Evolutionary conservation across 371 early-diverging fungal species (phyloP), one percentile per base, ranked within the genome.

Genomic region (Mortierella sp.): DNA sequence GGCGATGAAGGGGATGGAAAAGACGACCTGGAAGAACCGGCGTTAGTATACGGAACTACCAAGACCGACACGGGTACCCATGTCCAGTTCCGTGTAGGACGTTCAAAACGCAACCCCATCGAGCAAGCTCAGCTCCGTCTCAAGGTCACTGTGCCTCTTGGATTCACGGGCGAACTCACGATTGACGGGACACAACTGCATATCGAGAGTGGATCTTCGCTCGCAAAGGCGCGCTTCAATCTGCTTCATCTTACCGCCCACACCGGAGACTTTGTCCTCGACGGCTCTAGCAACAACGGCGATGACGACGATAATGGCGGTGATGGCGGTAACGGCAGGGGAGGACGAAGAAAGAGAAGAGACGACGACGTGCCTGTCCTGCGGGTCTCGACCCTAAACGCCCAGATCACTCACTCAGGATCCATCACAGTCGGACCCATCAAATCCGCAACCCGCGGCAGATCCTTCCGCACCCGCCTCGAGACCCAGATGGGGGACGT

Each of bases 391-490:
- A 64, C 67, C 21, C 67, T 64, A 21, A 64, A 34, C 40, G 67
- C 67, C 34, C 67, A 24, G 16, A 64, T 64, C 40, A 64, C 34
- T 37, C 67, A 64, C 21, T 16, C 34, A 34, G 67, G 67, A 14
- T 64, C 67, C 24, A 64, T 64, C 67, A 40, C 37, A 6, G 67
- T 64, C 40, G 67, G 67, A 37, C 67, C 67, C 9, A 21, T 64
- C 67, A 64, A 37, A 37, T 64, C 67, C 24, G 67, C 67, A 34
- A 21, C 1, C 24, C 34, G 37, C 40, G 67, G 67, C 8, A 34
- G 10, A 9, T 21, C 67, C 40, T 6, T 64, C 37, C 67, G 67
- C 37, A 34, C 67, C 40, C 34, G 67, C 67, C 67, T 64, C 37
- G 67, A 64, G 24, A 64, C 67, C 24, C 67, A 64, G 21, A 19